Percentiles rank a stretch among this genome's conserved stretches.
phyloP scores from a whole-genome alignment of 2,329 filamentous ascomycete species.

The Stachybotrys elegans region DNA sequence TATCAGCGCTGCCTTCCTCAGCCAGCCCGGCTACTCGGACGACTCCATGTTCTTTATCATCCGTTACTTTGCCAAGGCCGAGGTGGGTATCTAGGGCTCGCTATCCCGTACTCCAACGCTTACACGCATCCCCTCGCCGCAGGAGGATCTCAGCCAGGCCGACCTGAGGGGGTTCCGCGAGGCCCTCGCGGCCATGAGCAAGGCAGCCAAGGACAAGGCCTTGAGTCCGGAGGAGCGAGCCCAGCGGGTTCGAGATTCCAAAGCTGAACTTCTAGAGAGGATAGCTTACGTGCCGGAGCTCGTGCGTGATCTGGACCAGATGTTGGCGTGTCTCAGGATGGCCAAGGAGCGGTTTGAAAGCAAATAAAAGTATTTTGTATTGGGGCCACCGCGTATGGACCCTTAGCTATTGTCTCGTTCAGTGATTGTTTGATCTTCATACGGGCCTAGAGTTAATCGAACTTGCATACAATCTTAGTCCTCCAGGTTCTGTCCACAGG shows the following conservation, averaged over 20 bases:
- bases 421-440: too few species aligned
- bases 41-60: slow-evolving; percentile 24
- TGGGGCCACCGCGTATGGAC: too few species aligned
- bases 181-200: neutral
- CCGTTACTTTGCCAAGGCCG: slow-evolving; percentile 17
- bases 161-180: neutral
- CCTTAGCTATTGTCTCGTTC: too few species aligned
- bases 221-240: neutral
- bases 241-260: neutral
- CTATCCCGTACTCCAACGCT: neutral
- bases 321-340: slow-evolving; percentile 12
- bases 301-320: slow-evolving; percentile 20
- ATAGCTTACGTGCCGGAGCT: slow-evolving; percentile 22
- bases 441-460: too few species aligned
- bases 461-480: too few species aligned
- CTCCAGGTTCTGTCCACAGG: too few species aligned
- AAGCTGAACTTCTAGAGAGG: slow-evolving; percentile 9
- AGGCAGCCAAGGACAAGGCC: neutral
- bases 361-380: too few species aligned
- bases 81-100: slow-evolving; percentile 11
- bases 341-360: too few species aligned
- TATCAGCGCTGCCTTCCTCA: slow-evolving; percentile 19
- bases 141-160: neutral
- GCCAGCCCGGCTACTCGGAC: slow-evolving; percentile 21
- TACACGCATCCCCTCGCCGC: neutral